Evolutionary conservation across 306 rosid genomes (phyloP).

Genomic region (Lotus japonicus): DNA sequence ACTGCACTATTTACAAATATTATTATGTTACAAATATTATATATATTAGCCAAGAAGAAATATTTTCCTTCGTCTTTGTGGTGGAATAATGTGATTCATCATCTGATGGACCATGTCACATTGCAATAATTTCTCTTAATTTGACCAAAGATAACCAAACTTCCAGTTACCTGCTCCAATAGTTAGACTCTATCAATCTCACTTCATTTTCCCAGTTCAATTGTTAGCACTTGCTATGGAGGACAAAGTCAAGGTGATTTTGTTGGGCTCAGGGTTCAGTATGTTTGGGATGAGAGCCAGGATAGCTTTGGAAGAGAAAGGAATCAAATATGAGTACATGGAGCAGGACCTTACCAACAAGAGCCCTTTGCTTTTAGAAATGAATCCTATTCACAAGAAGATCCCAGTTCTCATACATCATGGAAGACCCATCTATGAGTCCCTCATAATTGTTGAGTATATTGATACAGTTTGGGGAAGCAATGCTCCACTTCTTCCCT

Average conservation of each 20-base stretch:
- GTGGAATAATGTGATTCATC: too few species aligned
- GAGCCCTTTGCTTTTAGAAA: conserved; percentile 30
- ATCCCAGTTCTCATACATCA: conserved; percentile 39
- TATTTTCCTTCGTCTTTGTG: too few species aligned
- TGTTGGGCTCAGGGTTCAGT: conserved; percentile 28
- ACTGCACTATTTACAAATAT: too few species aligned
- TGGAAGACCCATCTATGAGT: conserved; percentile 34
- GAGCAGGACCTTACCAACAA: conserved; percentile 27
- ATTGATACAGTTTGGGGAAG: conserved; percentile 37
- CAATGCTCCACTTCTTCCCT: conserved; percentile 15
- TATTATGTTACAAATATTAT: too few species aligned
- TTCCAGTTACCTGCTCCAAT: too few species aligned
- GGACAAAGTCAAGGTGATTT: conserved; percentile 23
- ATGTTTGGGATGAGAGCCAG: conserved; percentile 21
- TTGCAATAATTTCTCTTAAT: too few species aligned
- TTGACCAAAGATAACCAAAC: too few species aligned
- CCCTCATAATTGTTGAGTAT: conserved; percentile 34
- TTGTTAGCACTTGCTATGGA: conserved; percentile 15
- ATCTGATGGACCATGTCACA: too few species aligned
- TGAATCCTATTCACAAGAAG: conserved; percentile 37
- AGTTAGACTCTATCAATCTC: too few species aligned
- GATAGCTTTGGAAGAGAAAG: too few species aligned
- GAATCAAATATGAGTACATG: conserved; percentile 18
- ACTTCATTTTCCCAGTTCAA: too few species aligned
- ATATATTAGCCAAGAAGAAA: too few species aligned